Evolutionary conservation across 257 asterid species (phyloP).

Genomic region (Nicotiana otophora): DNA sequence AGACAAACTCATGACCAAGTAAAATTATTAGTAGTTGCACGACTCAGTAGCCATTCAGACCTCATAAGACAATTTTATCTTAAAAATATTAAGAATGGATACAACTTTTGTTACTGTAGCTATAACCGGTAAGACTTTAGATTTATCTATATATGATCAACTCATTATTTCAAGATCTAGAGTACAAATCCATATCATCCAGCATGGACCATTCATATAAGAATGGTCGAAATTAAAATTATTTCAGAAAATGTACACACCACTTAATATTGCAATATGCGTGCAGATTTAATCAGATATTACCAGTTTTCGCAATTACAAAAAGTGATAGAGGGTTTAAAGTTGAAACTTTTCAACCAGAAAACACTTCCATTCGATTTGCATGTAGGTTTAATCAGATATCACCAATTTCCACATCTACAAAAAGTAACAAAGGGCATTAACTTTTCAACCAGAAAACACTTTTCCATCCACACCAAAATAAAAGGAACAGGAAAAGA

Average conservation of each 20-base stretch:
- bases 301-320: background rate
- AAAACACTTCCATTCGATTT: background rate
- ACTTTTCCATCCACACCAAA: background rate
- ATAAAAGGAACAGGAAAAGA: background rate
- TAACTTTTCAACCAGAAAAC: background rate
- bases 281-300: background rate
- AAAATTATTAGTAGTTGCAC: background rate
- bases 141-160: no score
- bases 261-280: background rate
- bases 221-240: background rate
- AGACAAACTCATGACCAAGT: background rate
- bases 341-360: background rate
- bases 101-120: no score
- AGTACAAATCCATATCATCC: no score
- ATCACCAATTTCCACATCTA: background rate
- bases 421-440: background rate
- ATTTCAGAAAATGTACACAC: background rate
- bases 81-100: no score
- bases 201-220: background rate
- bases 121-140: no score
- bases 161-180: no score
- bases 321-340: background rate
- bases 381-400: background rate
- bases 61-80: no score
- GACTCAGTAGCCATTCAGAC: background rate